phyloP scores from a whole-genome alignment of 1,139 yeast genomes.

The Taphrina wiesneri region DNA sequence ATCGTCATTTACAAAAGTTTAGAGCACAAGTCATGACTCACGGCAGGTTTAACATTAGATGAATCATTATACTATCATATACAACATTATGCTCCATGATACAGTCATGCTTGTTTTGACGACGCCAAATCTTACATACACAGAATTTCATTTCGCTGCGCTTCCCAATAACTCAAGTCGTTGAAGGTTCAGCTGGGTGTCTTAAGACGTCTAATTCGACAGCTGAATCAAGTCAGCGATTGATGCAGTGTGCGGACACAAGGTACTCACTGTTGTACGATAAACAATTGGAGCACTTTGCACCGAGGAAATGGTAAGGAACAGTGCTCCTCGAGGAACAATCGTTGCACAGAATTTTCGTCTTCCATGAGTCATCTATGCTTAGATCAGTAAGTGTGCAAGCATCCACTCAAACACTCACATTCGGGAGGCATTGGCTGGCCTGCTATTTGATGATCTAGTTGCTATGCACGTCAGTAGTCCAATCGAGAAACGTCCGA shows the following conservation, averaged over 20 bases:
- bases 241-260: neutral
- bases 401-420: neutral
- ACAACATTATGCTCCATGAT: neutral
- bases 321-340: slow-evolving; percentile 81
- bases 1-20: neutral
- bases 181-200: neutral
- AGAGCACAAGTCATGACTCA: neutral
- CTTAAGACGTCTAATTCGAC: slow-evolving; percentile 12
- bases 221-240: neutral
- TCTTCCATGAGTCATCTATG: slow-evolving; percentile 65
- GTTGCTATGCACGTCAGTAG: neutral
- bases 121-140: neutral
- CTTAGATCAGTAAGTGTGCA: neutral
- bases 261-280: slow-evolving; percentile 27
- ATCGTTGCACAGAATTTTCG: slow-evolving; percentile 80
- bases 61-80: neutral
- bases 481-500: too few species aligned
- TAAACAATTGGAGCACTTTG: slow-evolving; percentile 56
- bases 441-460: slow-evolving; percentile 76
- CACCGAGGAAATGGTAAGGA: slow-evolving; percentile 78
- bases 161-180: neutral
- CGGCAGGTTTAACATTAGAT: neutral
- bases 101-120: too few species aligned
- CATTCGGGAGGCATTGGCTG: slow-evolving; percentile 76
- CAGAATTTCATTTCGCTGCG: neutral